Evolutionary conservation across 2,329 filamentous ascomycete genomes (phyloP), one percentile per base, ranked within the genome.

Genomic region (Penicillium sp.): DNA sequence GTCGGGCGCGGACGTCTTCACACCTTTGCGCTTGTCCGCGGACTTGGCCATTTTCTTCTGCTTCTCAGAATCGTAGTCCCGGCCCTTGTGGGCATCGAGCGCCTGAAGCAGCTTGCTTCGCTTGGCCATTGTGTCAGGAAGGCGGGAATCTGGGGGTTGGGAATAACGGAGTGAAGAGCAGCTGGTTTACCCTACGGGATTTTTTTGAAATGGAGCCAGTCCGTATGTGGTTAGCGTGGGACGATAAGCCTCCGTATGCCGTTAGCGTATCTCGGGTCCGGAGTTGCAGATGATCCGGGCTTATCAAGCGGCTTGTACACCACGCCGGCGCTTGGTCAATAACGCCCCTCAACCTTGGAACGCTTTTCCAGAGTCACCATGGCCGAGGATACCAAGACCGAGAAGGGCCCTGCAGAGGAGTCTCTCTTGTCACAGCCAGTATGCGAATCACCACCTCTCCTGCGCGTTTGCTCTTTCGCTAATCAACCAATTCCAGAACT

Each of bases 21-120:
- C 43, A 37, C 53, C 54, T 53, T 72, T 73, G 44, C 53, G 65
- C 53, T 73, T 74, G 48, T 70, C 67, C n/a, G 62, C 69, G 38
- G 65, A 60, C 70, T 60, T 76, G 46, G 63, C 68, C 58, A 83
- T 72, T 70, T 84, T 86, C 62, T 81, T 80, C 63, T 91, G 85
- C 65, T 86, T 81, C 65, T 91, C 86, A 37, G 87, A 76, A 49
- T 84, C 83, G 47, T 86, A 84, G 53, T 93, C 84, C 33, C 77
- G 70, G 19, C 79, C 78, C 58, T 78, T 74, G 43, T 78, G 68
- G 37, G 73, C 70, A 51, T 81, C 76, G 15, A 83, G 73, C 32
- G 79, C 78, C 30, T 71, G 64, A 43, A 80, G 73, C 32, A 83
- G 66, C 59, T 80, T 81, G 48, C 74, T 74, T 60, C 76, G 75